Evolutionary conservation across 805 yeast species (phyloP).

Genomic region (Tetrapisispora taiwanensis): DNA sequence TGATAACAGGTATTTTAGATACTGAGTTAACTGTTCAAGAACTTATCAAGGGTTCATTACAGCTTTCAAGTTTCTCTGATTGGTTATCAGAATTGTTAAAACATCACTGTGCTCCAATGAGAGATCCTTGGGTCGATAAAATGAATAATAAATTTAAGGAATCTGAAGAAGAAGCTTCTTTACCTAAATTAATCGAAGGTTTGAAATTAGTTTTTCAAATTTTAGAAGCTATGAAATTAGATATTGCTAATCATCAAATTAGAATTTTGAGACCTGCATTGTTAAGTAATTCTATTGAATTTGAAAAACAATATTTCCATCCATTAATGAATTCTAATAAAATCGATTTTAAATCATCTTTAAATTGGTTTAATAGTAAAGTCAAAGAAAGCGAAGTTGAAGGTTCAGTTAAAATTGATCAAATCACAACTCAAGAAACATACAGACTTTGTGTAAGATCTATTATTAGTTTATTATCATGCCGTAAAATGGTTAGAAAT

Average conservation of each 20-base stretch:
- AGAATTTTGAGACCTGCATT: conserved; percentile 74
- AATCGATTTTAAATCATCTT: conserved; percentile 47
- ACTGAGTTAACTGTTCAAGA: conserved; percentile 69
- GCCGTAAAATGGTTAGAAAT: conserved; percentile 70
- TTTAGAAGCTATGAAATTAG: conserved; percentile 88
- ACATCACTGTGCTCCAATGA: conserved; percentile 91
- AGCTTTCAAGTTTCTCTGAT: conserved; percentile 55
- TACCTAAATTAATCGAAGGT: conserved; percentile 56
- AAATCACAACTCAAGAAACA: conserved; percentile 17
- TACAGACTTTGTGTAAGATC: conserved; percentile 39
- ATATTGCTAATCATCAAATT: conserved; percentile 91
- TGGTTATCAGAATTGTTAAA: conserved; percentile 75
- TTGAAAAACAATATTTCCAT: conserved; percentile 74
- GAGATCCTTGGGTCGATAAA: conserved; percentile 80
- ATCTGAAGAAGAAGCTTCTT: conserved; percentile 36
- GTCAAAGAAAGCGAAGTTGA: conserved; percentile 20
- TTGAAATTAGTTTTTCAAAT: conserved; percentile 69
- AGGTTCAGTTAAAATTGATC: conserved; percentile 6
- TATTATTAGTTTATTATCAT: conserved; percentile 56
- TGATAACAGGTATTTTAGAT: conserved; percentile 65
- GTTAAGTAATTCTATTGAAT: conserved; percentile 77
- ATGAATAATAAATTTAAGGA: conserved; percentile 52
- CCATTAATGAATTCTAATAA: conserved; percentile 38
- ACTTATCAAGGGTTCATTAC: conserved; percentile 56
- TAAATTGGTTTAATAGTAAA: conserved; percentile 50